phyloP scores from a whole-genome alignment of 352 stramenopile species.

The Phytophthora chlamydospora region DNA sequence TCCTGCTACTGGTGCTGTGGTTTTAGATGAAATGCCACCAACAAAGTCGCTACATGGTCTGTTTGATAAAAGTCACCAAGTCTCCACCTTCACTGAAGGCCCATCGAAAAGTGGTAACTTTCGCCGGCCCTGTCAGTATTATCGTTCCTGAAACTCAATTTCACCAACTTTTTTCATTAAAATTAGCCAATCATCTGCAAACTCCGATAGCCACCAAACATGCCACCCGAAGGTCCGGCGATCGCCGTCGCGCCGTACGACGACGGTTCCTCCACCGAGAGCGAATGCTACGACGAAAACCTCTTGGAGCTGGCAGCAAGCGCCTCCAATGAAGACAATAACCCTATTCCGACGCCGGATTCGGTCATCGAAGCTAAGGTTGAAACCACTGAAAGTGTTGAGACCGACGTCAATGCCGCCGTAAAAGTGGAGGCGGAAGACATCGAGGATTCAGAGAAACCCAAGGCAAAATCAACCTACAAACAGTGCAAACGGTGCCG shows the following conservation, averaged over 20 bases:
- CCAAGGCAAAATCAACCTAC: not conserved
- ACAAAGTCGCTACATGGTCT: no score
- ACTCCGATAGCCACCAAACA: slow-evolving; percentile 9
- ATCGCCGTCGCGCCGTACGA: slow-evolving; percentile 10
- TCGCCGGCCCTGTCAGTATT: no score
- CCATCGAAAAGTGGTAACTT: no score
- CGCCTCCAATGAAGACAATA: not conserved
- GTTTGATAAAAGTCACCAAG: no score
- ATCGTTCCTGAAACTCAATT: no score
- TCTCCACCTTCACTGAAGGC: no score
- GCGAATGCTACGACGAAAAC: slow-evolving; percentile 33
- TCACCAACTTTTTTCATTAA: no score
- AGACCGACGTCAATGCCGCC: not conserved
- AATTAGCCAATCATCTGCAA: not conserved
- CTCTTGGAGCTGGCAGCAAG: slow-evolving; percentile 1
- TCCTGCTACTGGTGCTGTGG: no score
- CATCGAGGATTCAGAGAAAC: not conserved
- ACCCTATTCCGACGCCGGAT: not conserved
- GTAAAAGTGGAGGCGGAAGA: not conserved
- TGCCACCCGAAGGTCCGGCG: not conserved
- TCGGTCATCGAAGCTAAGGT: slow-evolving; percentile 7
- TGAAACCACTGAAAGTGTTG: not conserved
- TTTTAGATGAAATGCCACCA: no score
- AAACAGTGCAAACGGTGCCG: slow-evolving; percentile 20
- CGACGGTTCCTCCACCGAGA: slow-evolving; percentile 37